Base-by-base conservation (phyloP, 176 grass and related monocot species). In the Aegilops umbellulata region DNA sequence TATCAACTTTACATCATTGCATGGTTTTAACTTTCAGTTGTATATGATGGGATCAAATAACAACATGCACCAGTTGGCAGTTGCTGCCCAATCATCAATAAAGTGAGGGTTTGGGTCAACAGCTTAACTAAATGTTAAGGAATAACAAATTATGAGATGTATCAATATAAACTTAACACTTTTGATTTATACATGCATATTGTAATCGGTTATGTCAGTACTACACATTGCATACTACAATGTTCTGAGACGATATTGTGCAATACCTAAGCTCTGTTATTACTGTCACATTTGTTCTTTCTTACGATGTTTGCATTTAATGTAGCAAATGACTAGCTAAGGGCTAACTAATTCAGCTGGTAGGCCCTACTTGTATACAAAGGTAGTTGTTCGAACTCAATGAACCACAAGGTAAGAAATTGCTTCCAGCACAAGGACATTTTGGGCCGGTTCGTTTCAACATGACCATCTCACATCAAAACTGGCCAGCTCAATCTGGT, bases 391-490 rank as follows among this genome's bases (percentile, higher is more conserved):
- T 65, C 20, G 16, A 83, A 71, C 35, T 72, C 36, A 63, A 27
- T 8, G 27, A 63, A 63, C 41, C 61, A 76, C 58, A 14, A 84
- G 22, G 26, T n/a, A 47, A 64, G 29, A 74, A 74, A 4, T 27
- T 77, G 39, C 32, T 67, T 77, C 34, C 27, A 51, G 22, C 63
- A 77, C 4, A 65, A 35, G 17, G 55, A 35, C 25, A 73, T 22
- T 34, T 46, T 82, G 47, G 65, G 4, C 12, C 38, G 41, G 51
- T 24, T 53, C 2, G 2, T 25, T 84, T 84, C 39, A 81, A 81
- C 41, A 47, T 49, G 62, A 67, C 61, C 39, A 66, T 20, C 62
- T 81, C 6, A 6, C 79, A 81, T 47, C 62, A 67, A 81, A 80
- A 66, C 25, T 49, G 17, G 17, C 25, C 39, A 17, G 10, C 41